Evolutionary conservation across 2,329 filamentous ascomycete genomes (phyloP), one percentile per base, ranked within the genome.

Genomic region (Chaetomiaceae sp.): DNA sequence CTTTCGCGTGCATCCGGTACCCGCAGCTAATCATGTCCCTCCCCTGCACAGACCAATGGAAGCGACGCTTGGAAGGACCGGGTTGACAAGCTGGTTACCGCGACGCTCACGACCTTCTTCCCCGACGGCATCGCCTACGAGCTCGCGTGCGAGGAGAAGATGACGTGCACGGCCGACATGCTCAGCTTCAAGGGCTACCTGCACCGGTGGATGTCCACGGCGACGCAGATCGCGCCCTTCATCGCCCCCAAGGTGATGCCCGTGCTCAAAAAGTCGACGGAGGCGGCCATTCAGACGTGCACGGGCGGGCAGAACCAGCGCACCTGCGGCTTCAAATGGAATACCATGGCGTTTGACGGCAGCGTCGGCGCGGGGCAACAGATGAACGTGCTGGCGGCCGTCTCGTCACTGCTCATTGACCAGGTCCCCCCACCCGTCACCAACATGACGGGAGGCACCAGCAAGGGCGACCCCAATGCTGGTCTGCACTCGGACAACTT

Each of bases 171-270:
- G 46, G 73, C 76, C 35, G 86, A 90, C 57, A 84, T 88, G 70
- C 68, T 78, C 49, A 79, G 81, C 2, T 88, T 85, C 74, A 86
- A 86, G 62, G 84, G 82, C 20, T 80, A 83, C 46, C 68, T 86
- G 12, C 72, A 79, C 50, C 75, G 79, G 33, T 85, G 81, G 79
- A 70, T 87, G 51, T 72, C 76, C 8, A 71, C 75, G 18, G 73
- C 76, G 1, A 73, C 77, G 1, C 72, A 81, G 54, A 48, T 87
- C 36, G 81, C 78, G 0, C 82, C 84, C 0, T 73, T 73, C 30
- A 79, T 76, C 0, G 64, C 64, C 20, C 63, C 72, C 2, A 66
- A 62, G 15, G 78, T 88, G 49, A 65, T 75, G 38, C 73, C 79
- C 1, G 72, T 78, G 11, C 69, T 88, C 4, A 65, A 68, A 38